phyloP scores from a whole-genome alignment of 2,329 filamentous ascomycete species.

The Penicillium hesseltinei region DNA sequence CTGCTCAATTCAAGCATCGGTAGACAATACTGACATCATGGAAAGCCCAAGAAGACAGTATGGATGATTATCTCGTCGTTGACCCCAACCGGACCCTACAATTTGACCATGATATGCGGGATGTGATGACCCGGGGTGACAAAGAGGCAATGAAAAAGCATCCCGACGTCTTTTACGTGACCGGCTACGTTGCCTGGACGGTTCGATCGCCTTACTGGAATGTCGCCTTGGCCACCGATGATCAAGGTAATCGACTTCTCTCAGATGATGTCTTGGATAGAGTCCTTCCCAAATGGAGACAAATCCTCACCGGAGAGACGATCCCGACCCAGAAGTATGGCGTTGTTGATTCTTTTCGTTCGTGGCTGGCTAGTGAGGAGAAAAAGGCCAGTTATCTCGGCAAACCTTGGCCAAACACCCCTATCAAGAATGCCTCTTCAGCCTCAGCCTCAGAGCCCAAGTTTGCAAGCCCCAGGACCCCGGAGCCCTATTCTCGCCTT shows the following conservation, averaged over 20 bases:
- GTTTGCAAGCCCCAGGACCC: not conserved
- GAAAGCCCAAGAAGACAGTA: not conserved
- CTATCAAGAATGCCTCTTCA: not conserved
- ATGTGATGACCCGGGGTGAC: not conserved
- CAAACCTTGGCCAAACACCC: not conserved
- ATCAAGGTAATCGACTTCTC: not conserved
- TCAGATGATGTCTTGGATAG: not conserved
- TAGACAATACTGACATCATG: not conserved
- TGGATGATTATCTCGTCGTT: not conserved
- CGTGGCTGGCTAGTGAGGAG: not conserved
- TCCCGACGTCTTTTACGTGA: not conserved
- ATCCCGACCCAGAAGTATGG: not conserved
- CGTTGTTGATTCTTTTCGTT: not conserved
- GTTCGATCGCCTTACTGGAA: slow-evolving; percentile 1
- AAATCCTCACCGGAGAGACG: not conserved
- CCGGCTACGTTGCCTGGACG: not conserved
- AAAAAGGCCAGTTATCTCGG: not conserved
- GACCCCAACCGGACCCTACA: not conserved
- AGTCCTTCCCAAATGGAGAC: not conserved
- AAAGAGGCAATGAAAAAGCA: not conserved
- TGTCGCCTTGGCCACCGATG: not conserved
- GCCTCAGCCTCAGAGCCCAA: no score
- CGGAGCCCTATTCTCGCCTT: not conserved
- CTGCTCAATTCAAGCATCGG: not conserved
- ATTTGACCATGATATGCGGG: not conserved